A percentile compares a stretch with the other conserved stretches of the same genome.
Conservation (phyloP, 345 rosid genomes). For the Eucalyptus pauciflora region DNA sequence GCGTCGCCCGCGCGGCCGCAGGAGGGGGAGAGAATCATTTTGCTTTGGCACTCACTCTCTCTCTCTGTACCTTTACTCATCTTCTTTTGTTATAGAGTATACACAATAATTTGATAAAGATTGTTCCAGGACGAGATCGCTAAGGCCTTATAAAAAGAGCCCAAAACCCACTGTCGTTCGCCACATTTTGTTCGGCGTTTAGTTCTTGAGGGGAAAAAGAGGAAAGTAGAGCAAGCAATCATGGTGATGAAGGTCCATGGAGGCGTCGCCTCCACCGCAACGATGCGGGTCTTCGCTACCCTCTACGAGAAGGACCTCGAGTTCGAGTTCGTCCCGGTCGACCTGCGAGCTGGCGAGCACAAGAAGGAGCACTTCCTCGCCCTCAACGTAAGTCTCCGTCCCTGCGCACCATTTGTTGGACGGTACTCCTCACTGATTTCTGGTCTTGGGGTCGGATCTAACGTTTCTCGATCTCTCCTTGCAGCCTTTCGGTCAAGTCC, state of each 20-base stretch:
- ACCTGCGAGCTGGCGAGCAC: slow-evolving; percentile 8
- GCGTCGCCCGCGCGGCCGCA: neutral
- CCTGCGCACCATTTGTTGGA: neutral
- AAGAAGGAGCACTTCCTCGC: slow-evolving; percentile 15
- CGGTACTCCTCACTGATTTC: neutral
- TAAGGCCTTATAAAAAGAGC: neutral
- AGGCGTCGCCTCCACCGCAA: neutral
- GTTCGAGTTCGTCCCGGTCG: slow-evolving; percentile 13
- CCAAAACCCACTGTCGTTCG: neutral
- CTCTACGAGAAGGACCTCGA: slow-evolving; percentile 14
- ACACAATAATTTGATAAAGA: neutral
- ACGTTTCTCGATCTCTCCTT: slow-evolving; percentile 34
- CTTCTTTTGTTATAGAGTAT: neutral
- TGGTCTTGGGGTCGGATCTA: slow-evolving; percentile 9
- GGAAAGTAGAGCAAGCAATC: neutral
- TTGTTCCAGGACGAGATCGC: neutral
- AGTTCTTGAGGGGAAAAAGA: neutral
- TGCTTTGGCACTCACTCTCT: neutral
- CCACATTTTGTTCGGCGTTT: neutral
- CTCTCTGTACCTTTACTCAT: neutral
- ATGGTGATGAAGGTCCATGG: slow-evolving; percentile 13
- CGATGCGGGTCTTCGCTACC: slow-evolving; percentile 2
- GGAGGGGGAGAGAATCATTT: neutral
- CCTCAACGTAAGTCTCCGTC: neutral
- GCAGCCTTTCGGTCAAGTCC: slow-evolving; percentile 81